Percentiles rank a stretch among this genome's conserved stretches.
Evolutionary conservation across 495 filamentous ascomycete species (phyloP).

Genomic region (Podospora anserina): DNA sequence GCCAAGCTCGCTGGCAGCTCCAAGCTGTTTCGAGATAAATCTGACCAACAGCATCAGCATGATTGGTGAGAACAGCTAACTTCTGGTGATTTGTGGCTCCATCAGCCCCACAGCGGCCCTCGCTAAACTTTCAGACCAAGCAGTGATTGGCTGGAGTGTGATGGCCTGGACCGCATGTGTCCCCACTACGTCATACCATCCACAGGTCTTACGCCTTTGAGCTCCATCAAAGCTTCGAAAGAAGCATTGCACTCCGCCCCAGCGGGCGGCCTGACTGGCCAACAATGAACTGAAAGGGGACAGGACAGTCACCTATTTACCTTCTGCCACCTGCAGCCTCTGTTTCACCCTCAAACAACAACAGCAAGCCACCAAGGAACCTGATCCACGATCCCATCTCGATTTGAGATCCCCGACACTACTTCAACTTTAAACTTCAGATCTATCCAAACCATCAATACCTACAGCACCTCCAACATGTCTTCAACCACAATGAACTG

Average conservation of each 20-base stretch:
- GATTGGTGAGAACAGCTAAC: constrained; percentile 12
- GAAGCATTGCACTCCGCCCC: not conserved
- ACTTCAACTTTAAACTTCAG: not conserved
- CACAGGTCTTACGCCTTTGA: not conserved
- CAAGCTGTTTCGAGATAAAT: constrained; percentile 4
- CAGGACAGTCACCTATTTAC: not conserved
- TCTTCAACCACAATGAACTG: constrained; percentile 23
- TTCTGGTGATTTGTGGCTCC: not conserved
- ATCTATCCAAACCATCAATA: not conserved
- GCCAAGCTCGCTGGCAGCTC: not conserved
- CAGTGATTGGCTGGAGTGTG: not conserved
- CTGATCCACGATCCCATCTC: not conserved
- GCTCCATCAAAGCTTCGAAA: not conserved
- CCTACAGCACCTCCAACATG: constrained; percentile 14
- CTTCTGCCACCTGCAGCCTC: not conserved
- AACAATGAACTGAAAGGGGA: not conserved
- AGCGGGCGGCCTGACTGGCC: not conserved
- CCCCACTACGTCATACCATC: constrained; percentile 10
- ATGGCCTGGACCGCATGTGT: not conserved
- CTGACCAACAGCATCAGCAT: constrained; percentile 11
- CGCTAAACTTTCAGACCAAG: not conserved
- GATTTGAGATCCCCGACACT: not conserved
- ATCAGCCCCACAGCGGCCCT: constrained; percentile 3
- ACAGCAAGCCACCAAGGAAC: not conserved
- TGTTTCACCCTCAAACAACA: not conserved